Base-by-base conservation (phyloP, 2,329 filamentous ascomycete genomes). In the Neurospora crassa region DNA sequence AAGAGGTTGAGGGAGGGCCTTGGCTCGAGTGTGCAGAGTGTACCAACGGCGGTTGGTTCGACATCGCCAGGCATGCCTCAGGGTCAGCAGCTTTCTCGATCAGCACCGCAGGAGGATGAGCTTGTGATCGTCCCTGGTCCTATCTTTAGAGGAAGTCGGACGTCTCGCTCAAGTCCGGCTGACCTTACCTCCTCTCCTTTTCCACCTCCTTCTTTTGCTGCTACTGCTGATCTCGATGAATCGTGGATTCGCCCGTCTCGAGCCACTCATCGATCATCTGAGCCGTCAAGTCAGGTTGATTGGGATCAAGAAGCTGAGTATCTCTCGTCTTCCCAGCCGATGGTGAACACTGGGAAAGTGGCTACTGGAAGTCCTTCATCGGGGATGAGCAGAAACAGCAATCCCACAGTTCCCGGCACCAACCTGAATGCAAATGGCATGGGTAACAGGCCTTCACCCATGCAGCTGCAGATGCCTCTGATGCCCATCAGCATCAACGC, bases 141-240 rank as follows among this genome's bases (percentile, higher is more conserved):
- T 11, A 74, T 76, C 3, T 79, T 79, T 63, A 73, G 73, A 12
- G 77, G 78, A 41, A 75, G 76, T n/a, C 74, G 79, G 53, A 78
- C 79, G 10, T 76, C 77, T 42, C 78, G 75, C 40, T 80, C 79
- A 3, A 81, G 79, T 42, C 80, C 79, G 0, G 77, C 74, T 2
- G 74, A 73, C 41, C 24, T 34, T 37, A 70, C 47, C 5, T 71
- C 75, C 0, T 73, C 76, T 0, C 78, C 79, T 0, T 80, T 79
- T 70, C 74, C 73, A 0, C 76, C 77, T 1, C 78, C 79, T 1
- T 70, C 73, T 2, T 71, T 76, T 42, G 69, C 74, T 2, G 69
- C 73, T 10, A 63, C 53, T 11, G 53, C 24, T 1, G 53, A 63
- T 63, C 24, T 63, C 8, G 53, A 63, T 34, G 53, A 63, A 18